Percentiles rank a stretch among this genome's conserved stretches.
Conservation (phyloP, 495 filamentous ascomycete genomes). For the Penicillium herquei region DNA sequence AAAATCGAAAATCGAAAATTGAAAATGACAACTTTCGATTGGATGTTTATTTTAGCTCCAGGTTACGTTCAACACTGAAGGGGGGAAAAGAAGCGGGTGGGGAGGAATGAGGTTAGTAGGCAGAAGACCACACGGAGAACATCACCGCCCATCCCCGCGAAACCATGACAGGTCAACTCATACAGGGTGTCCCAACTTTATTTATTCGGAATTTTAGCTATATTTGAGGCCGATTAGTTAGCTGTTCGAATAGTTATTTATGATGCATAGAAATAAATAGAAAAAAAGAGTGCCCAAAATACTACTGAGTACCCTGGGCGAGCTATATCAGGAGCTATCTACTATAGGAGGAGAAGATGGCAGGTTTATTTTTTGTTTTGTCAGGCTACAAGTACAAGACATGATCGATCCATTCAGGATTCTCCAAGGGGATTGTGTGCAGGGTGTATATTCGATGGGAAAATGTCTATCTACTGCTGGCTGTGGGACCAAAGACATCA, state of each 20-base stretch:
- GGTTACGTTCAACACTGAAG: background rate
- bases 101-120: background rate
- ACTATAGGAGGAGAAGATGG: background rate
- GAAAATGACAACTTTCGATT: too few species aligned
- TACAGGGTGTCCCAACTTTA: background rate
- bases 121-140: background rate
- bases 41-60: too few species aligned
- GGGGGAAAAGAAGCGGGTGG: background rate
- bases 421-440: conserved; percentile 17
- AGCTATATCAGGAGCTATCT: background rate
- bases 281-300: too few species aligned
- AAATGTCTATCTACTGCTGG: conserved; percentile 45
- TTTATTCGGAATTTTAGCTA: too few species aligned
- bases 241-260: too few species aligned
- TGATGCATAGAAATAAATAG: too few species aligned
- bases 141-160: background rate
- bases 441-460: conserved; percentile 40
- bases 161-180: background rate
- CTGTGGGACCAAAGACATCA: conserved; percentile 24
- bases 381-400: background rate
- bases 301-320: background rate
- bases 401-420: background rate
- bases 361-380: background rate
- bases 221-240: too few species aligned
- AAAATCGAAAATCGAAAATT: background rate